Conservation (phyloP, 1,284 basidiomycete genomes). For the Apiotrichum siamense region DNA sequence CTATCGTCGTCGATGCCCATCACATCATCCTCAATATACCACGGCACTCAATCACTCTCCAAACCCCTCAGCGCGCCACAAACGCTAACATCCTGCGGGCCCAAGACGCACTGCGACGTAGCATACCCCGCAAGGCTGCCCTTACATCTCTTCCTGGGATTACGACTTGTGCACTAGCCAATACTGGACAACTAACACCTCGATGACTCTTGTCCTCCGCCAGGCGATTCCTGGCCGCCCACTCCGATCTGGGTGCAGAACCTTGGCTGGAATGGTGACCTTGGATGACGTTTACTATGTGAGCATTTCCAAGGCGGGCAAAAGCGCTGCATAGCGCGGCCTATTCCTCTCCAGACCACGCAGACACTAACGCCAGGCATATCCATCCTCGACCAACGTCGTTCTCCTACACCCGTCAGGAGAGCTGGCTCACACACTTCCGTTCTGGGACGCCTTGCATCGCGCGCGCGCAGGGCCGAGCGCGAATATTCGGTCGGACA, state of each 20-base stretch:
- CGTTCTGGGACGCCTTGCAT: slow-evolving; percentile 40
- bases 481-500: slow-evolving; percentile 4
- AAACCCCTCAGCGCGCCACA: too few species aligned
- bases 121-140: too few species aligned
- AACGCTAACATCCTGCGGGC: too few species aligned
- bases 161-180: too few species aligned
- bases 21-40: too few species aligned
- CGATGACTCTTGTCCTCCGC: slow-evolving; percentile 40
- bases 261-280: slow-evolving; percentile 4
- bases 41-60: too few species aligned
- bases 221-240: slow-evolving; percentile 40
- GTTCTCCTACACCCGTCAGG: slow-evolving; percentile 29
- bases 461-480: slow-evolving; percentile 28
- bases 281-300: slow-evolving; percentile 9
- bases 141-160: too few species aligned
- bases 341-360: background rate
- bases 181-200: too few species aligned
- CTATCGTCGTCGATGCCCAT: too few species aligned
- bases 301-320: background rate
- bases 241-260: slow-evolving; percentile 4
- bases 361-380: slow-evolving; percentile 22
- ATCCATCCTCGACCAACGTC: slow-evolving; percentile 35
- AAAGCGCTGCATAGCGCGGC: background rate
- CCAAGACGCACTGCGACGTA: too few species aligned
- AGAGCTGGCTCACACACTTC: slow-evolving; percentile 31